These are phyloP conservation scores for Dipodascus albidus DNA, from an alignment of 805 yeast genomes.

Conservation along the genomic window DNA sequence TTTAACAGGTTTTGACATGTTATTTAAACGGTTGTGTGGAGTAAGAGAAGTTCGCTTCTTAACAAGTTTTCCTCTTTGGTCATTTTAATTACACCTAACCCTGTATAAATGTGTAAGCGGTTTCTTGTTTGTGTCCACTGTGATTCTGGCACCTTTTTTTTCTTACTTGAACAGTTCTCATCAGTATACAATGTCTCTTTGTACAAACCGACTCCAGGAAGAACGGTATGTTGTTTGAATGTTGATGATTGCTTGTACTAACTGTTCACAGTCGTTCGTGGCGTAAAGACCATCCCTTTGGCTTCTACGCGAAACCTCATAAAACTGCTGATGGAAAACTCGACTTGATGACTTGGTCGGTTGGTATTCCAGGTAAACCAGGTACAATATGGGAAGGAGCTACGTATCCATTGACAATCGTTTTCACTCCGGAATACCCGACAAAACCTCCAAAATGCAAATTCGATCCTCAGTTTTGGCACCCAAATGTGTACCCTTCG, in stretches of 20 bases:
- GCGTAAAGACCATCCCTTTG: slow-evolving; percentile 98
- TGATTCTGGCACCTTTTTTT: not conserved
- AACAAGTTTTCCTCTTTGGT: not conserved
- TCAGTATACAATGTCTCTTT: slow-evolving; percentile 32
- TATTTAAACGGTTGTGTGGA: too few relatives aligned
- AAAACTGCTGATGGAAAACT: slow-evolving; percentile 74
- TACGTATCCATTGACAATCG: slow-evolving; percentile 71
- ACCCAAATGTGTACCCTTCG: slow-evolving; percentile 95
- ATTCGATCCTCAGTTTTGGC: slow-evolving; percentile 85
- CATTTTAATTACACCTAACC: not conserved
- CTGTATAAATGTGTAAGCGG: not conserved
- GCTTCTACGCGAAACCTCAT: slow-evolving; percentile 85
- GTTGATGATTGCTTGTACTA: not conserved
- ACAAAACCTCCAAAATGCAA: slow-evolving; percentile 92
- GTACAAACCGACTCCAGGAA: slow-evolving; percentile 78
- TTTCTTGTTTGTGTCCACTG: not conserved
- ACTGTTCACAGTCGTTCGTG: slow-evolving; percentile 64
- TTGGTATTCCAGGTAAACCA: slow-evolving; percentile 91
- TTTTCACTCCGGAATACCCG: slow-evolving; percentile 83
- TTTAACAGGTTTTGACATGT: not conserved
- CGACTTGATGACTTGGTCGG: slow-evolving; percentile 80
- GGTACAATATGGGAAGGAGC: slow-evolving; percentile 85
- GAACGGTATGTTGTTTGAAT: slow-evolving; percentile 41
- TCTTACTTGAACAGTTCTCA: not conserved
- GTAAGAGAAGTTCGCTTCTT: not conserved